Evolutionary conservation across 441 rosid genomes (phyloP).

Genomic region (Populus tomentosa): DNA sequence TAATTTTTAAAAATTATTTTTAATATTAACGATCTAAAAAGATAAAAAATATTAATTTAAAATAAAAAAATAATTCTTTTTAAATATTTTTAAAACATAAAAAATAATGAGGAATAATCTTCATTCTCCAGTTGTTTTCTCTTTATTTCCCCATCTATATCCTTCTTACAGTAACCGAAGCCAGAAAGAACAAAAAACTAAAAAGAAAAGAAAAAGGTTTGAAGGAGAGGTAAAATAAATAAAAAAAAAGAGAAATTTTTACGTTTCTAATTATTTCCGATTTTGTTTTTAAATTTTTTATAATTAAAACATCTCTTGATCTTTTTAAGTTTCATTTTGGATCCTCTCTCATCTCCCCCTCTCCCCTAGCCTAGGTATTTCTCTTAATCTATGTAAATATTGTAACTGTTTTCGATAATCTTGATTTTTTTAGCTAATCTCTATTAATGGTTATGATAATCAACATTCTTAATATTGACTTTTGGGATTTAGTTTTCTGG

Average conservation of each 20-base stretch:
- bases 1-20: no score
- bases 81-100: no score
- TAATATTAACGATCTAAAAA: no score
- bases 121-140: not conserved
- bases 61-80: no score
- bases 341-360: not conserved
- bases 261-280: not conserved
- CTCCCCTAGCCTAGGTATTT: constrained; percentile 28
- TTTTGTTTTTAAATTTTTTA: not conserved
- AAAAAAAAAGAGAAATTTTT: not conserved
- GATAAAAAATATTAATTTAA: no score
- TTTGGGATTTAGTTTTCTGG: not conserved
- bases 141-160: constrained; percentile 3
- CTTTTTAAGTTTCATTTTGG: not conserved
- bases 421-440: not conserved
- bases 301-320: not conserved
- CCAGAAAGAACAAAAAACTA: not conserved
- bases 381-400: not conserved
- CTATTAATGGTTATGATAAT: not conserved
- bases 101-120: no score
- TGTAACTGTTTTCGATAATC: not conserved
- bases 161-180: not conserved
- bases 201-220: not conserved
- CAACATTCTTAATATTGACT: not conserved
- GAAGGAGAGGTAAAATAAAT: not conserved